Percentiles rank a stretch among this genome's conserved stretches.
phyloP scores from a whole-genome alignment of 441 rosid species.

The Rhodomyrtus psidioides region DNA sequence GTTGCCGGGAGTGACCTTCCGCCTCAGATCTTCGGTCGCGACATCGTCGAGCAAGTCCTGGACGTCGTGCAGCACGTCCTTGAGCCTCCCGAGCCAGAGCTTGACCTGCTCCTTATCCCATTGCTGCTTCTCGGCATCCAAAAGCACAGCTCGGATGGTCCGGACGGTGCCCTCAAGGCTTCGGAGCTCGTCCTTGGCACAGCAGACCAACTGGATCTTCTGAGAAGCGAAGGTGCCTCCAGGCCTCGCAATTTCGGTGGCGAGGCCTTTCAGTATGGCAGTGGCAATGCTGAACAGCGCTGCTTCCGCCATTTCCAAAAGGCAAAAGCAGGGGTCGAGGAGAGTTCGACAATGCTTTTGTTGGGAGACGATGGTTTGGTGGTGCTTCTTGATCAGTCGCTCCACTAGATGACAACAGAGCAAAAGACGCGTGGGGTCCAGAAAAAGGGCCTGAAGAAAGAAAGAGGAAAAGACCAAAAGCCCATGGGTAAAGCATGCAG shows the following conservation, averaged over 20 bases:
- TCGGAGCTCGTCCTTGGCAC: not conserved
- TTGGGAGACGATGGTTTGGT: no score
- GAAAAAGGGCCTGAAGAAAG: fast-evolving
- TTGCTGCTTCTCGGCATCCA: not conserved
- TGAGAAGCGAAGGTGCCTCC: fast-evolving
- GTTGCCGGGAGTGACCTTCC: not conserved
- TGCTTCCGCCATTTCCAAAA: no score
- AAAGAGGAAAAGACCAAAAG: not conserved
- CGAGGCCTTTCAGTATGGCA: no score
- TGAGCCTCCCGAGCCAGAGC: not conserved
- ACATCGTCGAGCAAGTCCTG: not conserved
- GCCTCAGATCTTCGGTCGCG: not conserved
- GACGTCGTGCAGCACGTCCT: not conserved
- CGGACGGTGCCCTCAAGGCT: not conserved
- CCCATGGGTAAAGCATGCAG: no score
- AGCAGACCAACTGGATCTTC: not conserved
- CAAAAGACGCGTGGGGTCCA: not conserved
- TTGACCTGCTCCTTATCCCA: not conserved
- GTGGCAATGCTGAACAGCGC: no score
- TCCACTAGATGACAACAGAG: not conserved
- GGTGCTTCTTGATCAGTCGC: not conserved
- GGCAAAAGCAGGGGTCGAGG: no score
- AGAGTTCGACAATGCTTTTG: no score
- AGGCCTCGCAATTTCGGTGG: no score
- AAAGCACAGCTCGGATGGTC: not conserved